Evolutionary conservation across 2,329 filamentous ascomycete species (phyloP), one percentile per base, ranked within the genome.

Genomic region (Penicillium sp.): DNA sequence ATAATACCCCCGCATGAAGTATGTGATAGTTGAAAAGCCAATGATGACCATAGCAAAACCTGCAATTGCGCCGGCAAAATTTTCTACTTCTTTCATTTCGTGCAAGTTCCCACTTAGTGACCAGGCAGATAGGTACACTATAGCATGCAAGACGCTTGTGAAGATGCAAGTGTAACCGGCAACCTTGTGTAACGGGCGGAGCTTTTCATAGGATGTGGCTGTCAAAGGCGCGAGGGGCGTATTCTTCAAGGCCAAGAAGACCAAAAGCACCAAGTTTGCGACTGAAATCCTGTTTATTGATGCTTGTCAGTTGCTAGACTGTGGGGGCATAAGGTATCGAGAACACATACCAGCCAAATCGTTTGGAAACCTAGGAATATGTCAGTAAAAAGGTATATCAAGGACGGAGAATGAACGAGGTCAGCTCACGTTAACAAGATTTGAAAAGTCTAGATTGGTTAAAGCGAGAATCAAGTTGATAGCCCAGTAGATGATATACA

Each of bases 181-280:
- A 12, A 58, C 60, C 31, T 62, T 63, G 49, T 63, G 61, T 23
- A 63, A 45, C 4, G 60, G 59, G n/a, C 61, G 61, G n/a, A 63
- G 57, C 35, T 60, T 63, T 35, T 63, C 61, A 25, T 63, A 63
- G 7, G 61, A 63, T n/a, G 23, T 55, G 27, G 50, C 61, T 4
- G 59, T 55, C 31, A 63, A 52, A 1, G 57, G 54, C 2, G 61
- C 61, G 17, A 63, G 49, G 17, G 61, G 61, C 0, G 61, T 63
- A 23, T 63, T 63, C 38, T 61, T 57, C 31, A 63, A 36, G 12
- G 61, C 57, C 6, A 63, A 38, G 31, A 62, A 63, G 19, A 62
- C 61, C 10, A 63, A 29, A 1, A 63, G 53, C 6, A 56, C 57
- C 17, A 63, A 29, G 27, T 63, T 63, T 6, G 57, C 57, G 1